A percentile compares a stretch with the other conserved stretches of the same genome.
Evolutionary conservation across 768 basidiomycete species (phyloP).

Genomic region (Panaeolus cyanescens): DNA sequence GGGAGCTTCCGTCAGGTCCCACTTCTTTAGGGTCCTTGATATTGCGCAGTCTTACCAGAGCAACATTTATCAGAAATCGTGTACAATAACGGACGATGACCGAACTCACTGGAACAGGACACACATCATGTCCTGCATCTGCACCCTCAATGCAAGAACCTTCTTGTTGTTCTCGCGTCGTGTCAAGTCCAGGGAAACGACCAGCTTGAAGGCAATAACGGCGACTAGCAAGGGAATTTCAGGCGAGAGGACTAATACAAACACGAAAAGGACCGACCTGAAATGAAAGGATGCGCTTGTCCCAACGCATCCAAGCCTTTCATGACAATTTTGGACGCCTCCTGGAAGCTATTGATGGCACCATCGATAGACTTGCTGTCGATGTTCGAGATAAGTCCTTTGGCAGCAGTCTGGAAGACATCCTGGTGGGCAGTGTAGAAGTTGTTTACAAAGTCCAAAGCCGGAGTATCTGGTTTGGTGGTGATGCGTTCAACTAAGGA

Average conservation of each 20-base stretch:
- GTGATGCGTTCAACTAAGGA: too few species aligned
- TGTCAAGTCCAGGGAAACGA: slow-evolving; percentile 41
- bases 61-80: slow-evolving; percentile 6
- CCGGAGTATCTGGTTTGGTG: too few species aligned
- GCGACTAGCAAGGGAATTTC: slow-evolving; percentile 24
- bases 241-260: not conserved
- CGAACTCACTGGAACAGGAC: slow-evolving; percentile 42
- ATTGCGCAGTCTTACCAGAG: slow-evolving; percentile 19
- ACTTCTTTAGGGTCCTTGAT: slow-evolving; percentile 10
- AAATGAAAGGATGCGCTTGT: not conserved
- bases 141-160: slow-evolving; percentile 36
- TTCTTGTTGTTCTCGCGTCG: slow-evolving; percentile 46
- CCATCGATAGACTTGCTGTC: not conserved
- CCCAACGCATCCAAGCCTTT: not conserved
- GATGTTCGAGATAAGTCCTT: not conserved
- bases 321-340: not conserved
- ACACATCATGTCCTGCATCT: slow-evolving; percentile 48
- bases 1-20: slow-evolving; percentile 26
- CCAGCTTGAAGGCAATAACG: slow-evolving; percentile 43
- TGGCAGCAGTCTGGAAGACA: not conserved
- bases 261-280: not conserved
- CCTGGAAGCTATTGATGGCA: not conserved
- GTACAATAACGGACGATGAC: not conserved
- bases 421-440: not conserved
- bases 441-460: too few species aligned